Evolutionary conservation across 2,329 filamentous ascomycete species (phyloP), one percentile per base, ranked within the genome.

Genomic region (Helminthosporium solani): DNA sequence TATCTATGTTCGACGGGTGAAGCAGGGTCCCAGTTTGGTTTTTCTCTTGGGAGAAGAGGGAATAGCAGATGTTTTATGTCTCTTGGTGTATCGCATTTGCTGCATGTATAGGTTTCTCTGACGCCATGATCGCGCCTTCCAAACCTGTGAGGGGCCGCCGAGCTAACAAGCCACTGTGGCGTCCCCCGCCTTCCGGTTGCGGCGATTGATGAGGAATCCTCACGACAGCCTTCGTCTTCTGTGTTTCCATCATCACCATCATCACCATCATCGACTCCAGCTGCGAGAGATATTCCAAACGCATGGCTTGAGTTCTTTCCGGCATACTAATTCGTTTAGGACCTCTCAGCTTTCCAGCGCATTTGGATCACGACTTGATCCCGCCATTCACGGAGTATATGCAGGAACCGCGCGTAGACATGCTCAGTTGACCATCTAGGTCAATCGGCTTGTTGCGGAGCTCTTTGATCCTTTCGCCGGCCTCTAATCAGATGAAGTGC

Each of bases 111-210:
- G 28, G 25, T 43, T 39, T 53, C 45, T 49, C 49, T 62, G 59
- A 62, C 57, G 59, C 54, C 48, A 62, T 56, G 40, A 52, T 47
- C 40, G 28, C 33, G 41, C 30, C 46, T 59, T 50, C 59, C 58
- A 56, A 60, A 60, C 58, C 52, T 40, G 14, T n/a, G 28, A 31
- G 9, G 28, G 28, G 28, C 7, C 25, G 28, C 28, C 28, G 28
- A 31, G 28, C 12, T n/a, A 12, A 14, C 27, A n/a, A 39, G 50
- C 50, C 53, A 53, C 49, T 50, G 55, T 52, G 51, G 46, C 46
- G 51, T 49, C 11, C n/a, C 9, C 25, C 27, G 25, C 16, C 28
- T 38, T 34, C 33, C 46, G 15, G 19, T 33, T 40, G 18, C 3
- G 31, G 40, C 28, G 30, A 20, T 35, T 33, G 40, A 42, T 42